These are phyloP conservation scores for Wickerhamiella nectarea DNA, from an alignment of 805 yeast species.

Conservation along the genomic window DNA sequence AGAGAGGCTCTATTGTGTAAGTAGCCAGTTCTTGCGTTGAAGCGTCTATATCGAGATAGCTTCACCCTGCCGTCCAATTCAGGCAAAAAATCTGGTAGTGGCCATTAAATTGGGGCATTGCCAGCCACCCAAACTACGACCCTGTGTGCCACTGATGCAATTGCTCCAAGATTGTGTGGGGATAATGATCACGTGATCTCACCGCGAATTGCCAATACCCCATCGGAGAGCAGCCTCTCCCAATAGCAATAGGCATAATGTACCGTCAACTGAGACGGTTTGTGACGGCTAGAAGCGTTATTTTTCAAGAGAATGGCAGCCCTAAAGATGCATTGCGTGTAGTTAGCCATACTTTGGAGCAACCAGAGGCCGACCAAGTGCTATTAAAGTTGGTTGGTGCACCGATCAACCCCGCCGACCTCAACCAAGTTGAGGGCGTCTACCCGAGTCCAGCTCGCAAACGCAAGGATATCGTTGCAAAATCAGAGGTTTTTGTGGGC, in stretches of 20 bases:
- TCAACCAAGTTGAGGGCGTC: constrained; percentile 74
- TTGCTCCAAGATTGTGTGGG: too few relatives aligned
- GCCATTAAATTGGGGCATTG: too few relatives aligned
- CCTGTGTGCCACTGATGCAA: too few relatives aligned
- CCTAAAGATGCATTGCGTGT: constrained; percentile 27
- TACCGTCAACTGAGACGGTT: constrained; percentile 11
- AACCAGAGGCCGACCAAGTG: constrained; percentile 29
- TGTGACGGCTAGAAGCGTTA: constrained; percentile 33
- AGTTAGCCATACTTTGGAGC: constrained; percentile 28
- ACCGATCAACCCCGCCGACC: constrained; percentile 84
- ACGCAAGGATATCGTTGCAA: constrained; percentile 31
- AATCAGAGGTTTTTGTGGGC: constrained; percentile 63
- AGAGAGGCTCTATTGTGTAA: too few relatives aligned
- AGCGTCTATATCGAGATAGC: too few relatives aligned
- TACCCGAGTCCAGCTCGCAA: constrained; percentile 67
- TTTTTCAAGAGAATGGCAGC: constrained; percentile 54
- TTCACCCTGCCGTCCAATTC: too few relatives aligned
- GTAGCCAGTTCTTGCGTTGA: too few relatives aligned
- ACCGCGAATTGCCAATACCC: background rate
- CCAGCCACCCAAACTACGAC: too few relatives aligned
- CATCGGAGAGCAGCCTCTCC: background rate
- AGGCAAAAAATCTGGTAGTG: too few relatives aligned
- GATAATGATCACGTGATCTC: too few relatives aligned
- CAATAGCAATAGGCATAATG: background rate
- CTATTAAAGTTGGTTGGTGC: constrained; percentile 60